These are phyloP conservation scores for Xylaria sp. DNA, from an alignment of 2,329 filamentous ascomycete genomes.

Conservation along the genomic window DNA sequence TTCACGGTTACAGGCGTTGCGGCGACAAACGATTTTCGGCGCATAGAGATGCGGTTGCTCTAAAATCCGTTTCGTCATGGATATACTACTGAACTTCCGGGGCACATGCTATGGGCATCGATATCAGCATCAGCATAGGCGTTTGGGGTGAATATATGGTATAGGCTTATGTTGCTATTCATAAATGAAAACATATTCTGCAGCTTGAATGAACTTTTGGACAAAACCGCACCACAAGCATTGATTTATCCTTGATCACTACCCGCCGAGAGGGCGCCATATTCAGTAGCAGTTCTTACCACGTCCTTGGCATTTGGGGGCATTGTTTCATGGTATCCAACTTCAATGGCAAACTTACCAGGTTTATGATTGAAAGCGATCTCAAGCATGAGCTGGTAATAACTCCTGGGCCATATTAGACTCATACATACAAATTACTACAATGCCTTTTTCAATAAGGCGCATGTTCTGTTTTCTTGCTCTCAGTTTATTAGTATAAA, in stretches of 20 bases:
- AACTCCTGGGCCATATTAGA: too few species aligned
- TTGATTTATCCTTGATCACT: background rate
- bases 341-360: too few species aligned
- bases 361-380: too few species aligned
- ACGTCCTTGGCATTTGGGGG: too few species aligned
- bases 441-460: too few species aligned
- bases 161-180: background rate
- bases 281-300: too few species aligned
- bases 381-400: too few species aligned
- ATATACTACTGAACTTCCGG: background rate
- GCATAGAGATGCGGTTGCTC: background rate
- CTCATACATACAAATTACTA: too few species aligned
- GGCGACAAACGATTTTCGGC: background rate
- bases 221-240: background rate
- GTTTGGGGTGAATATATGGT: slow-evolving; percentile 8
- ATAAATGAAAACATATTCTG: background rate
- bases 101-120: background rate
- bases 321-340: too few species aligned
- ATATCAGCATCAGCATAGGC: slow-evolving; percentile 1
- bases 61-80: background rate
- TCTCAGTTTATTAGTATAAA: too few species aligned
- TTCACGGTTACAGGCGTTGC: background rate
- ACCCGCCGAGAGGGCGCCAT: too few species aligned
- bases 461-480: too few species aligned
- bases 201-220: background rate